phyloP scores from a whole-genome alignment of 179 eudicot genomes.

The Spinacia oleracea region DNA sequence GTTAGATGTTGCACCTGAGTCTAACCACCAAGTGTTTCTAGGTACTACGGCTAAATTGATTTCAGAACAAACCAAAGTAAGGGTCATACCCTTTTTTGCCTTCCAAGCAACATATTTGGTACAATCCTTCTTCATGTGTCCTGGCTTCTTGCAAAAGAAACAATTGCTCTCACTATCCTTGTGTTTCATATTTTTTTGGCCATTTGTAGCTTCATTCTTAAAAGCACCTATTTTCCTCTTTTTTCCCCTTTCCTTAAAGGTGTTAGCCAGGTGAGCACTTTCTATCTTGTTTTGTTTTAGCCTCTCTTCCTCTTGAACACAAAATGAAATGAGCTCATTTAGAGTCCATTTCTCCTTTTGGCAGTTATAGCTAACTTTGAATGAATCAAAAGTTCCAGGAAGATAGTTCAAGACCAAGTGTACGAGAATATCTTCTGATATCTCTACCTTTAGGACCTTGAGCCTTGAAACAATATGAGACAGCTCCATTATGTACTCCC shows the following conservation, averaged over 20 bases:
- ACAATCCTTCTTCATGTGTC: background rate
- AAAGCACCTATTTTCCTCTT: background rate
- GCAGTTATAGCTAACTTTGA: background rate
- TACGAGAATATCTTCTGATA: background rate
- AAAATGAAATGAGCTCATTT: slow-evolving; percentile 5
- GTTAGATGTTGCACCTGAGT: background rate
- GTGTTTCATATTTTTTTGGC: background rate
- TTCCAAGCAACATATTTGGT: background rate
- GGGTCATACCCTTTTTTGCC: background rate
- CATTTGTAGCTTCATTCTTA: background rate
- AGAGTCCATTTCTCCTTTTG: slow-evolving; percentile 2
- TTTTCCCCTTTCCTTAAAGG: background rate
- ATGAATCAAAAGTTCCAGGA: background rate
- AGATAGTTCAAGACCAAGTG: background rate
- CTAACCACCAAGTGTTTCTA: background rate
- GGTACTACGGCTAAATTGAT: background rate
- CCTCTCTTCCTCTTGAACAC: slow-evolving; percentile 4
- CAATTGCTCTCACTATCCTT: background rate
- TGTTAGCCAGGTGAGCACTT: no score
- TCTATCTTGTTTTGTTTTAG: background rate
- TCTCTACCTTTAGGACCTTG: background rate
- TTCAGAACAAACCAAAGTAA: background rate
- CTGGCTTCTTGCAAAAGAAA: background rate
- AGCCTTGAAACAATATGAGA: slow-evolving; percentile 5
- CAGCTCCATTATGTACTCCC: slow-evolving; percentile 13